Evolutionary conservation across 1,284 basidiomycete species (phyloP).

Genomic region (Leccinum fallax): DNA sequence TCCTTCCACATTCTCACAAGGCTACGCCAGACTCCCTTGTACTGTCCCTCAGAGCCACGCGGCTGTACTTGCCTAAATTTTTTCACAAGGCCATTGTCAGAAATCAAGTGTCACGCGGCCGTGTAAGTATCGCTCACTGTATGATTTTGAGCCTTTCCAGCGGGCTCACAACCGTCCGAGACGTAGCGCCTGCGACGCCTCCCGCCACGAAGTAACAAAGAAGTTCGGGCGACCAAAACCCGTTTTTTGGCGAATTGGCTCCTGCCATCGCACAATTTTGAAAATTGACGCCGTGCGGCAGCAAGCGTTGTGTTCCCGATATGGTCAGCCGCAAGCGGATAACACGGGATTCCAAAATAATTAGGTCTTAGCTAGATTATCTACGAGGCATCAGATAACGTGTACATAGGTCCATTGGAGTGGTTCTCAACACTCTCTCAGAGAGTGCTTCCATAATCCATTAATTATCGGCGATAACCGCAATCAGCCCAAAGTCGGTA

Average conservation of each 20-base stretch:
- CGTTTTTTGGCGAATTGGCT: constrained; percentile 31
- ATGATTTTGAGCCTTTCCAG: constrained; percentile 95
- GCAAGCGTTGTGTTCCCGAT: background rate
- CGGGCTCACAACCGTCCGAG: constrained; percentile 90
- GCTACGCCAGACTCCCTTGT: constrained; percentile 82
- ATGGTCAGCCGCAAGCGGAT: background rate
- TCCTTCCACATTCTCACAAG: constrained; percentile 89
- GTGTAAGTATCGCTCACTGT: constrained; percentile 58
- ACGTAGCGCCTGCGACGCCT: constrained; percentile 80
- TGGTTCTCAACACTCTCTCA: background rate
- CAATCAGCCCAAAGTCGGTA: background rate
- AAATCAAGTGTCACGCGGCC: background rate
- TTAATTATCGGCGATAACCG: background rate
- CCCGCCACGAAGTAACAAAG: constrained; percentile 66
- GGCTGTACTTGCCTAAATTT: constrained; percentile 76
- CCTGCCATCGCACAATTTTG: constrained; percentile 20
- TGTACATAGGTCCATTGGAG: background rate
- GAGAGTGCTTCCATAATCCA: background rate
- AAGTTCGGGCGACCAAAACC: constrained; percentile 33
- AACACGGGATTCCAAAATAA: background rate
- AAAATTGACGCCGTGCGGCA: constrained; percentile 4
- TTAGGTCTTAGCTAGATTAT: background rate
- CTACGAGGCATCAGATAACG: background rate
- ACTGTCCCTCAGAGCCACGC: constrained; percentile 60
- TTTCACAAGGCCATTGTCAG: constrained; percentile 8